Evolutionary conservation across 1,284 basidiomycete genomes (phyloP).

Genomic region (Omphalotus olearius): DNA sequence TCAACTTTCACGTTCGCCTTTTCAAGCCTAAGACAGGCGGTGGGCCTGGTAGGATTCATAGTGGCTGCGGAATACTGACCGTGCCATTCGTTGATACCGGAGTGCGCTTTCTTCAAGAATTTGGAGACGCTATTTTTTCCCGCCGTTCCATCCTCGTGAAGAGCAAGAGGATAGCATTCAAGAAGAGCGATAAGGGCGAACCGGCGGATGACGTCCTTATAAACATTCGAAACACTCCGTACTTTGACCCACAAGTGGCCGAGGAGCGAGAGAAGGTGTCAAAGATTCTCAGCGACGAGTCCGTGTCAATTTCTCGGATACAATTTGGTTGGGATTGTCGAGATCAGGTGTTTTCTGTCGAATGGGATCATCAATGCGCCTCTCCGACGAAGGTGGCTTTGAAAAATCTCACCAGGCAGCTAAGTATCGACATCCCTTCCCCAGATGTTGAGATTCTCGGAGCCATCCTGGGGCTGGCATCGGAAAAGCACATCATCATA

Average conservation of each 20-base stretch:
- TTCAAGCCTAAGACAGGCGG: slow-evolving; percentile 6
- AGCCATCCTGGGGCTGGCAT: too few species aligned
- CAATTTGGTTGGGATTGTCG: slow-evolving; percentile 56
- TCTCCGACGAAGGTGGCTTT: slow-evolving; percentile 21
- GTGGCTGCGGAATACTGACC: slow-evolving; percentile 12
- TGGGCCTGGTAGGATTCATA: slow-evolving; percentile 1
- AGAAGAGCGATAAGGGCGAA: slow-evolving; percentile 1
- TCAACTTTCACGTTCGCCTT: slow-evolving; percentile 16
- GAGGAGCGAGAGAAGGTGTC: slow-evolving; percentile 29
- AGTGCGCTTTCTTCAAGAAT: slow-evolving; percentile 8
- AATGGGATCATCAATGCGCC: slow-evolving; percentile 40
- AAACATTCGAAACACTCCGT: slow-evolving; percentile 29
- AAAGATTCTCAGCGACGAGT: slow-evolving; percentile 24
- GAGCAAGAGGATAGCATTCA: slow-evolving; percentile 2
- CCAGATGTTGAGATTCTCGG: too few species aligned
- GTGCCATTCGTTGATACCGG: slow-evolving; percentile 10
- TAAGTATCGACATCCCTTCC: neutral
- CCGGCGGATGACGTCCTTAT: slow-evolving; percentile 2
- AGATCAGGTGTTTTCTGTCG: slow-evolving; percentile 50
- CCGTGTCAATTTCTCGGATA: slow-evolving; percentile 31
- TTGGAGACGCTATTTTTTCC: neutral
- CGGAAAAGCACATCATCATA: slow-evolving; percentile 37
- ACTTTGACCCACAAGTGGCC: slow-evolving; percentile 36
- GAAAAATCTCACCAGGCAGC: slow-evolving; percentile 24
- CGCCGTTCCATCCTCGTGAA: neutral